A percentile compares a stretch with the other conserved stretches of the same genome.
These are phyloP conservation scores for Talaromyces sp. DNA, from an alignment of 2,329 filamentous ascomycete species.

Conservation along the genomic window DNA sequence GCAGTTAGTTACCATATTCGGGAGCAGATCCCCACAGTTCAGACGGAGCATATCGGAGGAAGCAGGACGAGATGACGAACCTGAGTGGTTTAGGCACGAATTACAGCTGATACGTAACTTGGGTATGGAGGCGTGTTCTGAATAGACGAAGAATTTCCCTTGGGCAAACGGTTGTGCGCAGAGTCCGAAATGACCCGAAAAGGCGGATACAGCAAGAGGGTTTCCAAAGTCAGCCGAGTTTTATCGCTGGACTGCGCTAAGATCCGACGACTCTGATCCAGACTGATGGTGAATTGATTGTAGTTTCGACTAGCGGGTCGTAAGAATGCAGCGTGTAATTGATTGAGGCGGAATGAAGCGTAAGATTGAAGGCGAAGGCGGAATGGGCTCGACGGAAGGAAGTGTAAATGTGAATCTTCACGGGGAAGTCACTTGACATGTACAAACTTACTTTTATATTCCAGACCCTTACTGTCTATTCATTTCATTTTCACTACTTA, in stretches of 20 bases:
- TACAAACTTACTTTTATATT: not conserved
- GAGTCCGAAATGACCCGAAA: slow-evolving; percentile 22
- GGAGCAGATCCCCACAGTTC: slow-evolving; percentile 41
- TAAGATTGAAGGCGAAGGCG: not conserved
- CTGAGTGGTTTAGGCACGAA: slow-evolving; percentile 13
- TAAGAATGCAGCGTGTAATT: not conserved
- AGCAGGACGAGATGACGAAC: slow-evolving; percentile 23
- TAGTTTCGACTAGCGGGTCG: not conserved
- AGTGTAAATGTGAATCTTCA: not conserved
- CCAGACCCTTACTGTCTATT: not conserved
- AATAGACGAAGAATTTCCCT: not conserved
- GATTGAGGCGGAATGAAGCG: not conserved
- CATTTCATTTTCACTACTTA: not conserved
- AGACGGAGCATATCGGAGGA: slow-evolving; percentile 41
- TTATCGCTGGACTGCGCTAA: slow-evolving; percentile 7
- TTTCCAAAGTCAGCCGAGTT: slow-evolving; percentile 9
- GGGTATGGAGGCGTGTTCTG: slow-evolving; percentile 1
- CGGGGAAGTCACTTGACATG: slow-evolving; percentile 8
- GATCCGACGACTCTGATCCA: slow-evolving; percentile 1
- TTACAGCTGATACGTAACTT: slow-evolving; percentile 6
- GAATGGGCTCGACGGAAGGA: not conserved
- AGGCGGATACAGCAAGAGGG: slow-evolving; percentile 7
- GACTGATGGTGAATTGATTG: not conserved
- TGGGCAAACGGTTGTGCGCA: not conserved
- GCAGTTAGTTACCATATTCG: slow-evolving; percentile 26